phyloP scores from a whole-genome alignment of 306 rosid genomes.

The Oxytropis ochrocephala region DNA sequence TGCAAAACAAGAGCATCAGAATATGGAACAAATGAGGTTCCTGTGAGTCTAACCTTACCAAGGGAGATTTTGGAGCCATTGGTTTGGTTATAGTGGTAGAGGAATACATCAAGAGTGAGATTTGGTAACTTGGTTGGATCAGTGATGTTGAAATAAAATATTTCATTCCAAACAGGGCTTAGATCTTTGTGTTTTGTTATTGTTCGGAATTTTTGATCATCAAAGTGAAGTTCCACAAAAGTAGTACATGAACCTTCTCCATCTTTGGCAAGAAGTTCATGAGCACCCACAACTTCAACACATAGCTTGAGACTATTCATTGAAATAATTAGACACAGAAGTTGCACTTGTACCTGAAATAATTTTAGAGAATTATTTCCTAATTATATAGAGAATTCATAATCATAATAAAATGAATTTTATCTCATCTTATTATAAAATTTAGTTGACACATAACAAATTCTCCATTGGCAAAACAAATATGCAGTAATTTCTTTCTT shows the following conservation, averaged over 20 bases:
- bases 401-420: too few species aligned
- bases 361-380: too few species aligned
- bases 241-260: conserved; percentile 63
- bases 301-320: conserved; percentile 77
- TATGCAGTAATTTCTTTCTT: too few species aligned
- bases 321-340: neutral
- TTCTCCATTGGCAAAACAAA: too few species aligned
- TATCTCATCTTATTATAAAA: too few species aligned
- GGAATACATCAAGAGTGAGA: conserved; percentile 57
- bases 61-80: conserved; percentile 38
- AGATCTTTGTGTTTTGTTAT: conserved; percentile 62
- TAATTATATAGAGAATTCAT: too few species aligned
- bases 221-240: conserved; percentile 81
- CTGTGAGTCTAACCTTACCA: conserved; percentile 71
- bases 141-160: conserved; percentile 70
- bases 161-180: conserved; percentile 83
- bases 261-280: conserved; percentile 76
- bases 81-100: conserved; percentile 41
- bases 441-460: too few species aligned
- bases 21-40: conserved; percentile 74
- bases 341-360: conserved; percentile 27
- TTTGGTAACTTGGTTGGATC: conserved; percentile 51
- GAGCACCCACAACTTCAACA: conserved; percentile 75
- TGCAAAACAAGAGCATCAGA: conserved; percentile 77
- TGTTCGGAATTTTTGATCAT: conserved; percentile 67